Evolutionary conservation across 192 early-diverging fungal species (phyloP), one percentile per base, ranked within the genome.

Genomic region (Podochytrium sp.): DNA sequence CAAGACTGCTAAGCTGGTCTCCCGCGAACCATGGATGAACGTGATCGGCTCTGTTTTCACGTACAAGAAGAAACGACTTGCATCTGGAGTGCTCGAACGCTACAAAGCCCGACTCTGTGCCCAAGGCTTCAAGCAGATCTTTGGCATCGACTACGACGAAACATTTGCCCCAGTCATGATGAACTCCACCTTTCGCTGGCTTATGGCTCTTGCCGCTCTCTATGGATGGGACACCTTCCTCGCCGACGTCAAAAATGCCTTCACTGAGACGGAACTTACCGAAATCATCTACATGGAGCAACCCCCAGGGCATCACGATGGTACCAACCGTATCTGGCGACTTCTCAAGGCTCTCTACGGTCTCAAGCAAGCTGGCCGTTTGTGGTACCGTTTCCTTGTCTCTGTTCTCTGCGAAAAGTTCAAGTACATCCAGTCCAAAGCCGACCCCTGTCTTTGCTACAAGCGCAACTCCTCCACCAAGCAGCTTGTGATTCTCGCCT

Each of bases 91-190:
- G 0, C 4, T 71, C 1, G 68, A 71, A 30, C 55, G 68, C n/a
- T 71, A 60, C 70, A 80, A 82, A 70, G 77, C 81, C 0, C 75
- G 78, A 27, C 39, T 76, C 14, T 66, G 72, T 14, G 76, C 71
- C 1, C 25, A 64, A 35, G 80, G 78, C 16, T 81, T 77, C 65
- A 76, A 33, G 5, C 75, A 82, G 40, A 14, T 41, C 0, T 29
- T 55, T 2, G 81, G 81, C 7, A 16, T 80, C 3, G 81, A 82
- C 50, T 81, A 74, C 52, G 29, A 64, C 0, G 71, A 82, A 59
- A 78, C 61, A 10, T 77, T 53, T 57, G 41, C 80, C 16, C 80
- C 80, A 1, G 68, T 71, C 33, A 52, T 71, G 49, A 18, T 51
- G 1, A 52, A 12, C 2, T 18, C 68, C 25, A 71, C 68, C 34